Conservation (phyloP, 495 filamentous ascomycete species). For the Tuber indicum region DNA sequence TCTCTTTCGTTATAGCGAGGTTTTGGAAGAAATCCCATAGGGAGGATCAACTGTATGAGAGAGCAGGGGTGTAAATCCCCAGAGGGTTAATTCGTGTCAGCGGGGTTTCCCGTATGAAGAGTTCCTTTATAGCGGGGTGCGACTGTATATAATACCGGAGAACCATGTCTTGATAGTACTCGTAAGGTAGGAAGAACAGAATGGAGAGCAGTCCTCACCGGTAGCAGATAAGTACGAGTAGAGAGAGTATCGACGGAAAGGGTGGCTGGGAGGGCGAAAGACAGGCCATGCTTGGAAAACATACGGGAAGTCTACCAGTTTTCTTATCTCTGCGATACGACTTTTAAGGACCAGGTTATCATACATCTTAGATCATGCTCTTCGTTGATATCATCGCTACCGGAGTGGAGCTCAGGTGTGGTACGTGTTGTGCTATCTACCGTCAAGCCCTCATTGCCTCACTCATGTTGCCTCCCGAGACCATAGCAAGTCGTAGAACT, state of each 20-base stretch:
- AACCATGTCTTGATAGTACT: neutral
- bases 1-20: too few species aligned
- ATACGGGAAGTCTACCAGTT: neutral
- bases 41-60: too few species aligned
- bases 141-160: too few species aligned
- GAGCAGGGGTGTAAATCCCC: too few species aligned
- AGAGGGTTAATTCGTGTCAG: too few species aligned
- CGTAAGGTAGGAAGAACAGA: neutral
- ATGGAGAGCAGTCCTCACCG: neutral
- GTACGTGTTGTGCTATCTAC: neutral
- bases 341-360: constrained; percentile 20
- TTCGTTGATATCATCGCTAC: constrained; percentile 39
- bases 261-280: neutral
- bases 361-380: constrained; percentile 36
- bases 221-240: neutral
- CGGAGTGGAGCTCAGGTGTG: constrained; percentile 5
- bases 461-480: constrained; percentile 23
- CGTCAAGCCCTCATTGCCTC: constrained; percentile 14
- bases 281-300: neutral
- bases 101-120: too few species aligned
- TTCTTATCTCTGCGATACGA: constrained; percentile 3
- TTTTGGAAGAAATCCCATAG: too few species aligned
- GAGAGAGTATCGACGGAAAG: neutral
- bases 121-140: too few species aligned
- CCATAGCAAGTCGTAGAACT: neutral